phyloP scores from a whole-genome alignment of 2,329 filamentous ascomycete genomes.

The Fusarium verrucosum region DNA sequence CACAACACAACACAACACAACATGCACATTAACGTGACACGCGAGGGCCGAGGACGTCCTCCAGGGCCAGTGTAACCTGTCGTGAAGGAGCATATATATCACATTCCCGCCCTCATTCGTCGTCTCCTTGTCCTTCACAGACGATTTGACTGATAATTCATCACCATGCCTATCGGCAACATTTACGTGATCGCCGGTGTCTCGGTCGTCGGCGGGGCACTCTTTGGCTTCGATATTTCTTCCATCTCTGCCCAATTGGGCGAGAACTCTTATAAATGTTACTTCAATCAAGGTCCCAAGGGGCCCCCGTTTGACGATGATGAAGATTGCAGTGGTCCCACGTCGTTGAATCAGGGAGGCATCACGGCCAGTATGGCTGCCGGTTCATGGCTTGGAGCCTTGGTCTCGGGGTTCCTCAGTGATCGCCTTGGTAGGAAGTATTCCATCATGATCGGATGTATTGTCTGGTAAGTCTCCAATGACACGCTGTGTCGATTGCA shows the following conservation, averaged over 20 bases:
- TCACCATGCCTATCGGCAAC: slow-evolving; percentile 39
- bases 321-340: slow-evolving; percentile 47
- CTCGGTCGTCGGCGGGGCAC: slow-evolving; percentile 39
- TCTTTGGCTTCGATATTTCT: slow-evolving; percentile 42
- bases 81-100: slow-evolving; percentile 2
- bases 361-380: slow-evolving; percentile 63
- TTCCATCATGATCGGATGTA: slow-evolving; percentile 60
- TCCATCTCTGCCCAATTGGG: slow-evolving; percentile 42
- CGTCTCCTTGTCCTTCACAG: background rate
- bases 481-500: rapidly evolving
- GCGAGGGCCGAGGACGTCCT: background rate
- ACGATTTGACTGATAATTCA: background rate
- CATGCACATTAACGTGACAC: slow-evolving; percentile 9
- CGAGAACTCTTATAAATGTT: slow-evolving; percentile 51
- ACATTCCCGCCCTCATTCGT: background rate
- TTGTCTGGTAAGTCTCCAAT: slow-evolving; percentile 57
- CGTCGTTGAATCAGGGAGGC: slow-evolving; percentile 58
- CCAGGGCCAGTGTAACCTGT: background rate
- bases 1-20: too few relatives aligned
- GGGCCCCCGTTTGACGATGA: slow-evolving; percentile 46
- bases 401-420: slow-evolving; percentile 59
- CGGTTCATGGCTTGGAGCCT: slow-evolving; percentile 60
- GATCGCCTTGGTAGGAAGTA: slow-evolving; percentile 61
- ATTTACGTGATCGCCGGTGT: slow-evolving; percentile 41
- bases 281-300: slow-evolving; percentile 51